Conservation (phyloP, 305 asterid species). For the Fraxinus latifolia region DNA sequence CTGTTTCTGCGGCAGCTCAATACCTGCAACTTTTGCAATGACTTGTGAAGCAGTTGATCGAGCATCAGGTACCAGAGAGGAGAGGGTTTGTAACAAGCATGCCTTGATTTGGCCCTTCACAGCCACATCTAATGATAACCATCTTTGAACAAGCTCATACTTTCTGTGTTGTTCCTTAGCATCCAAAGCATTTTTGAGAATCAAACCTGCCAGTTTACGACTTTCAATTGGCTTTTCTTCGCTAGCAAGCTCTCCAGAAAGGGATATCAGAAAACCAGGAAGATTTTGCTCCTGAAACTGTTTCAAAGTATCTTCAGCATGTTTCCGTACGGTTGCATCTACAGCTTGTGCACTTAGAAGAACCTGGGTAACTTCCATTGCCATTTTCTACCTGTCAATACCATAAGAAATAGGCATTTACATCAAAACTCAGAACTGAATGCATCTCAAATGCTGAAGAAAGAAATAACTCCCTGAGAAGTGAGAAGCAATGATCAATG, state of each 20-base stretch:
- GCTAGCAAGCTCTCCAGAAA: conserved; percentile 73
- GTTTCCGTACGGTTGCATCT: conserved; percentile 67
- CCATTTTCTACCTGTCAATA: conserved; percentile 30
- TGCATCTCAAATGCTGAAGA: neutral
- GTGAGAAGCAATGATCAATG: neutral
- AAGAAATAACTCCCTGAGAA: neutral
- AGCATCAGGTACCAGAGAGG: conserved; percentile 60
- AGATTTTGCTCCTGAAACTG: conserved; percentile 86
- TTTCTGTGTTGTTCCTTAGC: conserved; percentile 80
- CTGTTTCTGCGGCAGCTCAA: conserved; percentile 73
- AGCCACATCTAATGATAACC: conserved; percentile 60
- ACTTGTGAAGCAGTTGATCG: conserved; percentile 83
- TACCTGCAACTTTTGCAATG: conserved; percentile 78
- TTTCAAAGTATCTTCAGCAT: conserved; percentile 62
- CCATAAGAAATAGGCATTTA: conserved; percentile 9
- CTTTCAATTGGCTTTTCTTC: conserved; percentile 79
- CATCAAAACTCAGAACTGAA: neutral
- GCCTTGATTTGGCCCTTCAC: conserved; percentile 65
- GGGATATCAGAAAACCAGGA: conserved; percentile 61
- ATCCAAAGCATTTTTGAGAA: conserved; percentile 83
- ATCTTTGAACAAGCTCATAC: conserved; percentile 61
- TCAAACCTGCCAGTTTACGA: conserved; percentile 74
- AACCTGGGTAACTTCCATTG: conserved; percentile 81
- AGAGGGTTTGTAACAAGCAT: conserved; percentile 62
- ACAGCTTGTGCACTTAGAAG: conserved; percentile 75